Evolutionary conservation across 2,329 filamentous ascomycete species (phyloP).

Genomic region (Grosmannia clavigera): DNA sequence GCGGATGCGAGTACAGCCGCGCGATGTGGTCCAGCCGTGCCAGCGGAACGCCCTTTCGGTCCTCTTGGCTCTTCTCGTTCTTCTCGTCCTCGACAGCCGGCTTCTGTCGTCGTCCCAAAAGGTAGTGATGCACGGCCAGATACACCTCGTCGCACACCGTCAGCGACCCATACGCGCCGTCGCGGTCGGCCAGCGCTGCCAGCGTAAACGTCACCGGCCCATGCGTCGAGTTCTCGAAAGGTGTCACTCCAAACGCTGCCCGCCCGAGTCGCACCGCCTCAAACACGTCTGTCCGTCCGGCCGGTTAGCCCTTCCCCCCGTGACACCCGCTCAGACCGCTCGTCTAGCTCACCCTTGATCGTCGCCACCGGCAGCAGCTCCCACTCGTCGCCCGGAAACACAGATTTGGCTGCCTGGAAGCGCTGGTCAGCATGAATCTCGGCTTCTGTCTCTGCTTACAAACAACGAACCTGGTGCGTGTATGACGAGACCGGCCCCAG

Average conservation of each 20-base stretch:
- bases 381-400: constrained; percentile 35
- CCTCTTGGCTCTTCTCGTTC: neutral
- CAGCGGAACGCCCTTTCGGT: constrained; percentile 19
- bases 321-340: neutral
- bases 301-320: neutral
- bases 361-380: constrained; percentile 37
- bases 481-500: constrained; percentile 17
- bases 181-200: constrained; percentile 72
- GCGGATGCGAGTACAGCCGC: constrained; percentile 82
- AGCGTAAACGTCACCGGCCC: constrained; percentile 84
- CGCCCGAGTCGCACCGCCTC: constrained; percentile 56
- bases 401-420: constrained; percentile 20
- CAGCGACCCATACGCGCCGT: constrained; percentile 51
- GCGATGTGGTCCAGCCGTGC: constrained; percentile 48
- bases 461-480: constrained; percentile 16
- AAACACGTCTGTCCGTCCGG: constrained; percentile 54
- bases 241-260: constrained; percentile 66
- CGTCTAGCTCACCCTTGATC: constrained; percentile 27
- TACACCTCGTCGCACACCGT: constrained; percentile 75
- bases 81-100: neutral
- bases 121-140: constrained; percentile 76
- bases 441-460: neutral
- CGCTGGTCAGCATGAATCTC: neutral
- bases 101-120: constrained; percentile 44
- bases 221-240: constrained; percentile 93